Conservation (phyloP, 371 early-diverging fungal species). For the Mortierella sp. region DNA sequence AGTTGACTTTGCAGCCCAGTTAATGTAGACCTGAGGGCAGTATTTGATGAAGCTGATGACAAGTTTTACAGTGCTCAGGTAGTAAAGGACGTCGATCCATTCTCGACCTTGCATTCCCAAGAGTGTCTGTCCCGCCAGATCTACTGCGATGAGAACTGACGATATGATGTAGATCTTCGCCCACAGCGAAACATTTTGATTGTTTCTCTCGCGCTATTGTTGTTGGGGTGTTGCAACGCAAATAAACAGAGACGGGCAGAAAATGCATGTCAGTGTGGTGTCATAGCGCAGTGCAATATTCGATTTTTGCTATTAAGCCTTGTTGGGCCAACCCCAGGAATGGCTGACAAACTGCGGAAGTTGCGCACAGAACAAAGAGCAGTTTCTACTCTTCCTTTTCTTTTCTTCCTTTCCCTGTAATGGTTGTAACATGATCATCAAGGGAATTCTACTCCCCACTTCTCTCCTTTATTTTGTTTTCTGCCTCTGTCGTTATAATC, state of each 20-base stretch:
- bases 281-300: no score
- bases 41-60: slow-evolving; percentile 86
- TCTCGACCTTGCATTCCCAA: slow-evolving; percentile 6
- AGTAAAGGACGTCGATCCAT: slow-evolving; percentile 79
- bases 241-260: neutral
- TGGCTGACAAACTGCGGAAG: no score
- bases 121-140: neutral
- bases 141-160: neutral
- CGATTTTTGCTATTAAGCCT: no score
- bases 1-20: slow-evolving; percentile 83
- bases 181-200: slow-evolving; percentile 7
- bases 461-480: neutral
- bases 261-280: no score
- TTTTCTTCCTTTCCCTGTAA: no score
- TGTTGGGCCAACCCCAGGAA: no score
- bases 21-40: slow-evolving; percentile 87
- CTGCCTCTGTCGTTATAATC: no score
- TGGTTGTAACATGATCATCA: no score
- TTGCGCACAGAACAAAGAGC: no score
- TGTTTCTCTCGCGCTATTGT: neutral
- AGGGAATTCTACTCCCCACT: no score
- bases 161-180: neutral
- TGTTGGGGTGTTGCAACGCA: neutral
- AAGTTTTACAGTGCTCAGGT: slow-evolving; percentile 83
- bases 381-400: no score